Evolutionary conservation across 805 yeast genomes (phyloP), one percentile per base, ranked within the genome.

Genomic region (Scheffersomyces amazonensis): DNA sequence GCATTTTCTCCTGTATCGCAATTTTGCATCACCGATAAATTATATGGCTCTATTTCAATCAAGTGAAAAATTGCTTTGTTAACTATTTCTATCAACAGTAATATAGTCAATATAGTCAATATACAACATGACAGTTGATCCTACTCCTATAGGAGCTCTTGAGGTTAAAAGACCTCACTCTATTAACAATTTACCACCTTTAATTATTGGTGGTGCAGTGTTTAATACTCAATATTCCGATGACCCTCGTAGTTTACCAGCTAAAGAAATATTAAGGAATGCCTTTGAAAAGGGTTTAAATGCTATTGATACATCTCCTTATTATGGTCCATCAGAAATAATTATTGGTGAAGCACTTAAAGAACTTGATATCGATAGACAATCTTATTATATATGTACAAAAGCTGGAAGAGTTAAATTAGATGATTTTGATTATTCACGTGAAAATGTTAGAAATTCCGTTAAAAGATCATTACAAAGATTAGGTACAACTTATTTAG

Each of bases 301-400:
- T 32, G 93, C 95, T 1, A 69, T 90, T 25, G 97, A 90, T 54
- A 88, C 97, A 0, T 86, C 96, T 0, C 96, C 97, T 3, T 89
- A 87, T 62, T 90, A 90, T 56, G 97, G 97, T 0, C 87, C 87
- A 0, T 85, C 95, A 4, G 98, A 90, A 53, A 69, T 62, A 15
- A 46, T 90, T 11, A 55, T 87, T 5, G 97, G 98, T 1, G 43
- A 69, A 12, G 91, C 89, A 0, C 62, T 90, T 46, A 27, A 23
- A 18, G 34, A 38, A 28, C 21, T 50, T 8, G 7, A 27, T 27
- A 59, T 70, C 49, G 70, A 80, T 0, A 71, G 98, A 42, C 81
- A 81, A 4, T 53, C 68, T 15, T 84, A 84, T 56, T 81, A 72
- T 49, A 69, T 91, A 18, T 82, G 88, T 51, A 86, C 96, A 17